Conservation (phyloP, 805 yeast genomes). For the Saccharomycopsis sp. region DNA sequence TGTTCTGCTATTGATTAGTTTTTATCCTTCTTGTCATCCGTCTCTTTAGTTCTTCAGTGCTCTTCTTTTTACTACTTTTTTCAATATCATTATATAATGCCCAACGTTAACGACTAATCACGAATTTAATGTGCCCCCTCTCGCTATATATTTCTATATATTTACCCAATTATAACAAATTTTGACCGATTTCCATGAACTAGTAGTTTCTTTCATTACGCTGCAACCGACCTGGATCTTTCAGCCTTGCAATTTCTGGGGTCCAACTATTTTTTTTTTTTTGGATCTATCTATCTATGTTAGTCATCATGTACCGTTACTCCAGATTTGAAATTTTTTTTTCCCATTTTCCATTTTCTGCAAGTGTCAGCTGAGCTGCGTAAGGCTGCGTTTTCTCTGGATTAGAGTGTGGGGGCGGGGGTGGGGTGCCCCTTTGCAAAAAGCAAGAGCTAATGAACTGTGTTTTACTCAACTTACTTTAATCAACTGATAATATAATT, state of each 20-base stretch:
- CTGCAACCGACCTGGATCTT: too few relatives aligned
- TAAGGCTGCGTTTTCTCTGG: background rate
- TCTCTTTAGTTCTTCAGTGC: background rate
- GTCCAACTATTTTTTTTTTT: too few relatives aligned
- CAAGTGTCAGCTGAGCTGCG: background rate
- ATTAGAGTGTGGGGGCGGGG: background rate
- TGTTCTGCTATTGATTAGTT: background rate
- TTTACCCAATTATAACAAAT: background rate
- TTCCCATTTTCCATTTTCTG: background rate
- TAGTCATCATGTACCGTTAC: background rate
- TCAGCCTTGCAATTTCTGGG: too few relatives aligned
- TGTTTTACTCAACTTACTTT: background rate
- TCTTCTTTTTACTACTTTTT: background rate
- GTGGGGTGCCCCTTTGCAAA: background rate
- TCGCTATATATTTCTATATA: background rate
- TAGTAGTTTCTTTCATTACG: too few relatives aligned
- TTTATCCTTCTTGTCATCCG: background rate
- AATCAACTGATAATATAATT: background rate
- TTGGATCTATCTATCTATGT: too few relatives aligned
- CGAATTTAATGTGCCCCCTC: background rate
- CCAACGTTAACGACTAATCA: background rate
- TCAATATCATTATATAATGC: background rate
- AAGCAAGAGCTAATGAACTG: background rate
- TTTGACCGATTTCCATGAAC: too few relatives aligned
- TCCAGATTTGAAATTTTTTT: background rate